Percentiles rank a stretch among this genome's conserved stretches.
phyloP scores from a whole-genome alignment of 2,329 filamentous ascomycete species.

The Blumeria graminis region DNA sequence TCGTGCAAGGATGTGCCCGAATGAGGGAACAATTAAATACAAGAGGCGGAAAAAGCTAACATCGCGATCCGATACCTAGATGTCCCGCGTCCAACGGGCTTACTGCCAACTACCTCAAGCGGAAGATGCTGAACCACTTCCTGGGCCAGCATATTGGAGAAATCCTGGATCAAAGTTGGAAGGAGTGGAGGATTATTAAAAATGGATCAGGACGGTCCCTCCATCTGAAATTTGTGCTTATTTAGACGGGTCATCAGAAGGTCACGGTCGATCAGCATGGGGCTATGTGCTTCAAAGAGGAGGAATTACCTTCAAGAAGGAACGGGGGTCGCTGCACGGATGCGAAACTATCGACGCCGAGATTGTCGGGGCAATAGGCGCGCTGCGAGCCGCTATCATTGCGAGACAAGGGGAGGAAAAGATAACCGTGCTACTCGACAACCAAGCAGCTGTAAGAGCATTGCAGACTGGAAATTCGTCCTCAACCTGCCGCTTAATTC shows the following conservation, averaged over 20 bases:
- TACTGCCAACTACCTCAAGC: no score
- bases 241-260: not conserved
- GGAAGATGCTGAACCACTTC: no score
- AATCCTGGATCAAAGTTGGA: no score
- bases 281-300: not conserved
- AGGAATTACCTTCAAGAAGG: not conserved
- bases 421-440: not conserved
- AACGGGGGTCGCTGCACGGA: not conserved
- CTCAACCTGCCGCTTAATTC: not conserved
- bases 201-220: no score
- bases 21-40: no score
- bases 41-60: no score
- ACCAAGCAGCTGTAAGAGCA: not conserved
- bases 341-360: not conserved
- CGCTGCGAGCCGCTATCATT: not conserved
- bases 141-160: no score
- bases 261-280: not conserved
- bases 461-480: not conserved
- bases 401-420: not conserved
- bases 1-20: no score
- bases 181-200: no score
- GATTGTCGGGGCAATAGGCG: not conserved
- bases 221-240: no score
- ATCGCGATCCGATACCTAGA: no score
- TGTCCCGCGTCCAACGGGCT: no score